phyloP scores from a whole-genome alignment of 1,284 basidiomycete species.

The Chalciporus sp. region DNA sequence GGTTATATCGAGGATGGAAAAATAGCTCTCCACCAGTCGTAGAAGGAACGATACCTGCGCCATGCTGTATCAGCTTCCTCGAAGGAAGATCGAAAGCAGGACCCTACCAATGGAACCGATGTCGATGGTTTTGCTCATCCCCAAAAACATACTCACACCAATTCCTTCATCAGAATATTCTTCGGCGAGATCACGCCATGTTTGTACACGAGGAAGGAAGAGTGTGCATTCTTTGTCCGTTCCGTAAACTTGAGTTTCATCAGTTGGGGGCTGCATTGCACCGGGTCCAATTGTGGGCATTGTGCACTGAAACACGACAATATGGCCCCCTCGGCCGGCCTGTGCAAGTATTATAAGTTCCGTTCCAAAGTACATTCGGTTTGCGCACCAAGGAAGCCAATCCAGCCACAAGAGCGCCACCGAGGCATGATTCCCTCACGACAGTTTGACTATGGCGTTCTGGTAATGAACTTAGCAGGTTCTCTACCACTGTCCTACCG shows the following conservation, averaged over 20 bases:
- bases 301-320: slow-evolving; percentile 80
- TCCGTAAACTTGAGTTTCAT: slow-evolving; percentile 80
- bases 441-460: slow-evolving; percentile 58
- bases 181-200: slow-evolving; percentile 84
- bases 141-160: slow-evolving; percentile 89
- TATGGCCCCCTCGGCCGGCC: slow-evolving; percentile 84
- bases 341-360: slow-evolving; percentile 33
- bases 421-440: slow-evolving; percentile 64
- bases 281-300: slow-evolving; percentile 84
- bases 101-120: slow-evolving; percentile 80
- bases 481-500: slow-evolving; percentile 58
- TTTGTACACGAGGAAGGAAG: slow-evolving; percentile 74
- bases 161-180: slow-evolving; percentile 90
- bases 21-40: slow-evolving; percentile 92
- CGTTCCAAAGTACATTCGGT: slow-evolving; percentile 6
- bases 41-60: slow-evolving; percentile 63
- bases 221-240: slow-evolving; percentile 88
- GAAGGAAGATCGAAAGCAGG: slow-evolving; percentile 1
- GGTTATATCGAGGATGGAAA: slow-evolving; percentile 90
- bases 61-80: slow-evolving; percentile 17
- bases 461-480: slow-evolving; percentile 70
- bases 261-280: slow-evolving; percentile 51
- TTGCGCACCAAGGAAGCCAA: slow-evolving; percentile 71
- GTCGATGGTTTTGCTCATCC: slow-evolving; percentile 84
- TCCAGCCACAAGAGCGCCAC: slow-evolving; percentile 76